Evolutionary conservation across 139 green algal genomes (phyloP), one percentile per base, ranked within the genome.

Genomic region (Eudorina sp.): DNA sequence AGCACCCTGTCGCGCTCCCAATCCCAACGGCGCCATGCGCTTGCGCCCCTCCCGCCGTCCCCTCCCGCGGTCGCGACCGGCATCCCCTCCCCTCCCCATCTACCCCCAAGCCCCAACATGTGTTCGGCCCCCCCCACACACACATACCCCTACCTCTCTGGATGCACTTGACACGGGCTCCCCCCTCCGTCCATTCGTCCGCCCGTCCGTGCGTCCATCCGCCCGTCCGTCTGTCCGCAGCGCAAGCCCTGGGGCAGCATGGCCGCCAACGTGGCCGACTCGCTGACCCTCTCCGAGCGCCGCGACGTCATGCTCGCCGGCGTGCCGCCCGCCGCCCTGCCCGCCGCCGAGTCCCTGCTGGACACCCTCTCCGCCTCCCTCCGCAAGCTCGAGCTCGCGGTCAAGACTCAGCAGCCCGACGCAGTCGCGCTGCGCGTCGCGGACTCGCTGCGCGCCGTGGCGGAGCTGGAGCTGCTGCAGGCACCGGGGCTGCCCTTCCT

Each of bases 231-330:
- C n/a, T 38, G 27, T 72, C 27, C 48, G 23, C 92, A 96, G 81
- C 88, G 92, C 74, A 97, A 96, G 91, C 96, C 96, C 16, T 99
- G 95, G 94, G 91, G 79, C 40, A 92, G 75, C 85, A 99, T 99
- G 95, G 78, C 89, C 0, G 66, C 91, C 0, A 90, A 95, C 62
- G 84, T 97, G 3, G 43, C 77, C 0, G 51, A 53, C 2, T 91
- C 93, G 6, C 66, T 94, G 55, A 45, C 41, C 3, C 34, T 90
- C 0, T 79, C 91, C 19, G 62, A 69, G 8, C 34, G 91, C 11
- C 82, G 45, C 9, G 64, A 55, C 2, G 13, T 14, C 25, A 53
- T 88, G 69, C 73, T 96, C 53, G 89, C 83, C 0, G 95, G 93
- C 0, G 89, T 95, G 21, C 90, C 88, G 4, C 9, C 85, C 23